Evolutionary conservation across 2,329 filamentous ascomycete species (phyloP).

Genomic region (Verticillium nubilum): DNA sequence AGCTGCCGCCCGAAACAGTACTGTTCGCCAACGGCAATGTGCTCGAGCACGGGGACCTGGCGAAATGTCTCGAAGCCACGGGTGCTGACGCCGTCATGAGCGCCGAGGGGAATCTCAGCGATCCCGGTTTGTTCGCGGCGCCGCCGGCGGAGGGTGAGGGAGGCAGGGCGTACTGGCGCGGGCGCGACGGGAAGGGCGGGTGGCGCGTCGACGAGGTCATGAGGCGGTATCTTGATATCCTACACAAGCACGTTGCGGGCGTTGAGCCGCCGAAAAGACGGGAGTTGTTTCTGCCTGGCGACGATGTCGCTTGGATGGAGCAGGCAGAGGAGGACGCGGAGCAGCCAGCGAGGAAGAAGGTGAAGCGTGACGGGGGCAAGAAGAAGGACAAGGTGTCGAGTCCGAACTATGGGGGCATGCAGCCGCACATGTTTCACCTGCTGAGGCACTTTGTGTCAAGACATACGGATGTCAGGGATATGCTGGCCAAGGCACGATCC

Average conservation of each 20-base stretch:
- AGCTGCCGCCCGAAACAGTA: conserved; percentile 79
- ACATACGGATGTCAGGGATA: conserved; percentile 80
- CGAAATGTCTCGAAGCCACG: conserved; percentile 71
- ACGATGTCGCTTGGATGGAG: conserved; percentile 41
- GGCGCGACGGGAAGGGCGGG: conserved; percentile 71
- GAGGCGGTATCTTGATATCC: conserved; percentile 83
- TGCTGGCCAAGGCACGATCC: conserved; percentile 62
- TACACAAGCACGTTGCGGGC: conserved; percentile 72
- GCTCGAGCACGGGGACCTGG: conserved; percentile 71
- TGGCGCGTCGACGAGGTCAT: conserved; percentile 86
- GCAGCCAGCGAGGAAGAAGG: conserved; percentile 39
- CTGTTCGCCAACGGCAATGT: conserved; percentile 97
- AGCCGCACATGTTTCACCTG: conserved; percentile 90
- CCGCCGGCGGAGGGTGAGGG: conserved; percentile 59
- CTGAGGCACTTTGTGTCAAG: conserved; percentile 73
- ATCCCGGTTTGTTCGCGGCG: conserved; percentile 78
- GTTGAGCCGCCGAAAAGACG: conserved; percentile 58
- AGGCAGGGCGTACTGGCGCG: conserved; percentile 81
- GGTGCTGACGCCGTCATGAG: conserved; percentile 93
- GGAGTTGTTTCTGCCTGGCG: conserved; percentile 67
- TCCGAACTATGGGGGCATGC: conserved; percentile 73
- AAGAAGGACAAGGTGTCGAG: conserved; percentile 48
- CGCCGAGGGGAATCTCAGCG: conserved; percentile 89
- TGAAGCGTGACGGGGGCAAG: conserved; percentile 21
- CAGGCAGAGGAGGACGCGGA: conserved; percentile 24